These are phyloP conservation scores for Priceomyces carsonii DNA, from an alignment of 805 yeast genomes.

Conservation along the genomic window DNA sequence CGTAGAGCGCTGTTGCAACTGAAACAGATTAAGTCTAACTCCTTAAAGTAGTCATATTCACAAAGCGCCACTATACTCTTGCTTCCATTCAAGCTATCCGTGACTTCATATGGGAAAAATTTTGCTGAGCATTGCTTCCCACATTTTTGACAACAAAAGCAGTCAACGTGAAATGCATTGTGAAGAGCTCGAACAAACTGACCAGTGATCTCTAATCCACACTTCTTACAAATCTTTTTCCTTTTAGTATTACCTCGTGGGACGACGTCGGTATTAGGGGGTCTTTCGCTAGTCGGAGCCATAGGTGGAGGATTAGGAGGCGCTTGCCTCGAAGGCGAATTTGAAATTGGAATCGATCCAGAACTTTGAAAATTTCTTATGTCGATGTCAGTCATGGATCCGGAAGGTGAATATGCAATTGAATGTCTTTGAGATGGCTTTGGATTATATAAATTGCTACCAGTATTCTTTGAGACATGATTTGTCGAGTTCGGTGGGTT, in stretches of 20 bases:
- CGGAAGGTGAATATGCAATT: conserved; percentile 26
- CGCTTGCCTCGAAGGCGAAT: conserved; percentile 1
- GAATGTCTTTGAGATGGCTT: conserved; percentile 25
- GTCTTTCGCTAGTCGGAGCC: neutral
- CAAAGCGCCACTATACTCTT: conserved; percentile 57
- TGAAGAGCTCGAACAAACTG: conserved; percentile 85
- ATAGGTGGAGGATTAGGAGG: neutral
- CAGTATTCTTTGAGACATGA: too few species aligned
- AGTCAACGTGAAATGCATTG: conserved; percentile 77
- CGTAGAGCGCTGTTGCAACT: conserved; percentile 83
- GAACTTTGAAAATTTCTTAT: neutral
- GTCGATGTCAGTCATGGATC: conserved; percentile 5
- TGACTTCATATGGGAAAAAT: conserved; percentile 76
- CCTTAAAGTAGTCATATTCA: conserved; percentile 87
- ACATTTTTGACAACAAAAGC: conserved; percentile 88
- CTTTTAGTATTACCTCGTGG: conserved; percentile 16
- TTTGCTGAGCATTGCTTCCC: conserved; percentile 77
- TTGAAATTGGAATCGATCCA: conserved; percentile 2
- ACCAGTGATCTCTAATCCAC: conserved; percentile 47
- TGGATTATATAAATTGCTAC: too few species aligned
- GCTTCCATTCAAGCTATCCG: conserved; percentile 39
- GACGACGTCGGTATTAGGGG: conserved; percentile 4
- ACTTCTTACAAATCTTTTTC: conserved; percentile 35
- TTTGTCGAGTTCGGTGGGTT: too few species aligned
- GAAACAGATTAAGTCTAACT: conserved; percentile 81